Conservation (phyloP, 208 protist species). For the Trypanosoma caninum region DNA sequence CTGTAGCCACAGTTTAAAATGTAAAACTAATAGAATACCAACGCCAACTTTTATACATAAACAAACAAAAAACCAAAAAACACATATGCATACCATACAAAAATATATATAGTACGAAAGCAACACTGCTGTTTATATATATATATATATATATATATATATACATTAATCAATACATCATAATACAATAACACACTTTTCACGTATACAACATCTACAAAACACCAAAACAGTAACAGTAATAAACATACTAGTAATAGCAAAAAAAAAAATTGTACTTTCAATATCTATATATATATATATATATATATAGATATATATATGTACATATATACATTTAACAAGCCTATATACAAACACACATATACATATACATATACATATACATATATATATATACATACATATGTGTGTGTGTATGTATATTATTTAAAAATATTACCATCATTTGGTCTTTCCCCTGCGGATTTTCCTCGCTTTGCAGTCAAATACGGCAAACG, state of each 20-base stretch:
- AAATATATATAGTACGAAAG: too few relatives aligned
- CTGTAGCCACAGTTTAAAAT: too few relatives aligned
- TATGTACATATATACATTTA: not conserved
- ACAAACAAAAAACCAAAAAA: too few relatives aligned
- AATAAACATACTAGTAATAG: too few relatives aligned
- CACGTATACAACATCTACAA: not conserved
- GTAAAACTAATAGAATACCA: too few relatives aligned
- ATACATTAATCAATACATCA: not conserved
- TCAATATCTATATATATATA: not conserved
- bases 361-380: constrained; percentile 2
- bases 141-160: constrained; percentile 5
- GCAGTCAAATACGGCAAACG: constrained; percentile 21
- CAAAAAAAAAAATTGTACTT: too few relatives aligned
- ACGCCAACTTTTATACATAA: too few relatives aligned
- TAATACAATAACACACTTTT: not conserved
- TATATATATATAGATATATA: constrained; percentile 6
- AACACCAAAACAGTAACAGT: not conserved
- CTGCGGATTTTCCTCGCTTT: not conserved
- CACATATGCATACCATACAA: too few relatives aligned
- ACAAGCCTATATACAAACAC: too few relatives aligned
- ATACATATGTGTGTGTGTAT: not conserved
- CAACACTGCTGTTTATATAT: too few relatives aligned
- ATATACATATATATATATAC: not conserved
- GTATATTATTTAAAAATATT: too few relatives aligned
- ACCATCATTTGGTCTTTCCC: not conserved